Evolutionary conservation across 805 yeast species (phyloP).

Genomic region (Candida berthetii): DNA sequence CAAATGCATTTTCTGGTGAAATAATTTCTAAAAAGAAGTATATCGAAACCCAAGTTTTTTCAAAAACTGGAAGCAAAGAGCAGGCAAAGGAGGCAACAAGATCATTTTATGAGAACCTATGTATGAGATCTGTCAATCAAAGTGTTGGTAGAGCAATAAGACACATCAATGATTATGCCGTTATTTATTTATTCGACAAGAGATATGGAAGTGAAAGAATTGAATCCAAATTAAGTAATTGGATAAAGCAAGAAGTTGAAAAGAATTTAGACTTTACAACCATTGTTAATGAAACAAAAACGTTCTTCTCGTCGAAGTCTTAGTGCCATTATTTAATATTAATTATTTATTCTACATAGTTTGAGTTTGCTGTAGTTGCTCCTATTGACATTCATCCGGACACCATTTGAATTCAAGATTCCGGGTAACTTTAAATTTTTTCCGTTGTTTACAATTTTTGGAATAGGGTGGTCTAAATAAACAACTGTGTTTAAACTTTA

Average conservation of each 20-base stretch:
- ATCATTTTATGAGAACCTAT: constrained; percentile 71
- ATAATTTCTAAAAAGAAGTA: constrained; percentile 63
- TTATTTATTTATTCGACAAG: constrained; percentile 63
- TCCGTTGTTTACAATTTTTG: background rate
- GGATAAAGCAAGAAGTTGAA: constrained; percentile 53
- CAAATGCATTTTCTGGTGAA: constrained; percentile 80
- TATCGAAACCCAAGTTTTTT: constrained; percentile 46
- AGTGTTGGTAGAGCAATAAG: constrained; percentile 90
- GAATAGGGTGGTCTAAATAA: too few species aligned
- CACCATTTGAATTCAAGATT: background rate
- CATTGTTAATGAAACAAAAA: constrained; percentile 15
- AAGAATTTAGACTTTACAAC: constrained; percentile 9
- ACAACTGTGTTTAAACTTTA: background rate
- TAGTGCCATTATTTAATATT: background rate
- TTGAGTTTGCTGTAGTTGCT: background rate
- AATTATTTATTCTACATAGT: too few species aligned
- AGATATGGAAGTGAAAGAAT: constrained; percentile 46
- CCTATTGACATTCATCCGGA: background rate
- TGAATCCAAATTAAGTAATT: constrained; percentile 56
- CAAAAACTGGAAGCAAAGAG: constrained; percentile 37
- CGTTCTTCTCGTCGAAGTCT: constrained; percentile 7
- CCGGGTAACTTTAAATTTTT: background rate
- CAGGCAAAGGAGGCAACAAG: constrained; percentile 43
- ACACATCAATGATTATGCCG: constrained; percentile 75
- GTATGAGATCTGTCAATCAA: constrained; percentile 90